Evolutionary conservation across 148 eudicot genomes (phyloP), one percentile per base, ranked within the genome.

Genomic region (Vaccinium macrocarpon): DNA sequence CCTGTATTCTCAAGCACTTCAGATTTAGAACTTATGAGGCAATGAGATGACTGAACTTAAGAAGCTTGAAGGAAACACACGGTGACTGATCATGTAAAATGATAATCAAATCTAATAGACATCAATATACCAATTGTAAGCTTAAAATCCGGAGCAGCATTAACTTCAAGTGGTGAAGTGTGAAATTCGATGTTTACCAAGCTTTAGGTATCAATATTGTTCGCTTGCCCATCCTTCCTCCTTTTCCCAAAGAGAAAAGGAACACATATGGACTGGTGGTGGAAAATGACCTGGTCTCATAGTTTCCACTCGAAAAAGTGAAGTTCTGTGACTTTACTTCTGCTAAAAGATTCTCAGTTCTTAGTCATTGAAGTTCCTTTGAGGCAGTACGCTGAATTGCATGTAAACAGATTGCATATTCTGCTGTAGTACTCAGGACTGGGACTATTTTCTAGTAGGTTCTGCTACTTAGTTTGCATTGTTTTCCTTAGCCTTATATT

Each of bases 71-170:
- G 25, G 70, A 57, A 12, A 57, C 50, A 55, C 49, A 12, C 25
- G 80, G 49, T n/a, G 78, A 75, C 56, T 81, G 76, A 61, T 42
- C 51, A 53, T 48, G 12, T 64, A 27, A 23, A 66, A 16, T 59
- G 12, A 46, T 57, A 18, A 80, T 80, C 42, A 42, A 23, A 48
- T 81, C 21, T 66, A 49, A 27, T 49, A 7, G 83, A 23, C 14
- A 46, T 66, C 32, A 21, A 13, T 12, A 11, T 27, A 38, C 46
- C 18, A 35, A 8, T 66, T 64, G 38, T 42, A 48, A 78, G 74
- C 72, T 64, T 46, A 46, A 59, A 46, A 66, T 61, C 55, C 79
- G 48, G 79, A 21, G 55, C 55, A 23, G 80, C 38, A 81, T 50
- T 12, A 49, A 23, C 42, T 51, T 53, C 11, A 78, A 77, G 18